phyloP scores from a whole-genome alignment of 495 filamentous ascomycete genomes.

The Lepidopterella palustris region DNA sequence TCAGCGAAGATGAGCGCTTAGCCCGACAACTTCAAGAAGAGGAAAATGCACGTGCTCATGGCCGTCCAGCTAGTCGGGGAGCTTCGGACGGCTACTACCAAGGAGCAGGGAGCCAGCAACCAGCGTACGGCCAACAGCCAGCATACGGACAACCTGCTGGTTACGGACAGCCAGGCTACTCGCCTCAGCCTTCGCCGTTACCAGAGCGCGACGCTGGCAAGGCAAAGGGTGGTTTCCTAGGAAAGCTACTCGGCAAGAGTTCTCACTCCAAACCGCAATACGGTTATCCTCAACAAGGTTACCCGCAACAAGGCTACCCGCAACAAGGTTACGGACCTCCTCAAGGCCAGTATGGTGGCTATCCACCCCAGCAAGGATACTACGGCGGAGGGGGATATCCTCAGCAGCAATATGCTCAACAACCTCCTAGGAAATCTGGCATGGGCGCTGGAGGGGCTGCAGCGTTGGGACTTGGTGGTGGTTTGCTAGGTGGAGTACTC shows the following conservation, averaged over 20 bases:
- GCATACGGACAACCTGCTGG: slow-evolving; percentile 2
- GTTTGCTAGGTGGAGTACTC: slow-evolving; percentile 63
- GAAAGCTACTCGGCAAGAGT: slow-evolving; percentile 47
- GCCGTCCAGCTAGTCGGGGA: slow-evolving; percentile 29
- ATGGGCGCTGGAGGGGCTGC: slow-evolving; percentile 64
- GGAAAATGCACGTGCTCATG: slow-evolving; percentile 58
- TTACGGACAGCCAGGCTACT: neutral
- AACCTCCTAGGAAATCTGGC: slow-evolving; percentile 42
- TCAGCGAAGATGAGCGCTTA: slow-evolving; percentile 64
- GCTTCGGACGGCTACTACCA: slow-evolving; percentile 45
- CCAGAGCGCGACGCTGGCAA: slow-evolving; percentile 26
- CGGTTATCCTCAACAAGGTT: slow-evolving; percentile 4
- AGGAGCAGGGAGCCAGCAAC: slow-evolving; percentile 14
- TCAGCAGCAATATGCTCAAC: neutral
- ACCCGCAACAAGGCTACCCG: slow-evolving; percentile 16
- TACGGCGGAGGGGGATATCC: slow-evolving; percentile 15
- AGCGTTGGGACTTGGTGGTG: slow-evolving; percentile 70
- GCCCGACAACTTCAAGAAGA: slow-evolving; percentile 76
- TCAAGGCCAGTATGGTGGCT: slow-evolving; percentile 2
- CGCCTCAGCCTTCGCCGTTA: neutral
- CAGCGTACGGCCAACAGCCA: neutral
- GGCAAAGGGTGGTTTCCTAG: slow-evolving; percentile 45
- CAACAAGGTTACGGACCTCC: slow-evolving; percentile 15
- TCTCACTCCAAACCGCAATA: slow-evolving; percentile 6
- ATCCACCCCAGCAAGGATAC: slow-evolving; percentile 14